A percentile compares a stretch with the other conserved stretches of the same genome.
Evolutionary conservation across 345 rosid species (phyloP).

Genomic region (Chamaenerion angustifolium): DNA sequence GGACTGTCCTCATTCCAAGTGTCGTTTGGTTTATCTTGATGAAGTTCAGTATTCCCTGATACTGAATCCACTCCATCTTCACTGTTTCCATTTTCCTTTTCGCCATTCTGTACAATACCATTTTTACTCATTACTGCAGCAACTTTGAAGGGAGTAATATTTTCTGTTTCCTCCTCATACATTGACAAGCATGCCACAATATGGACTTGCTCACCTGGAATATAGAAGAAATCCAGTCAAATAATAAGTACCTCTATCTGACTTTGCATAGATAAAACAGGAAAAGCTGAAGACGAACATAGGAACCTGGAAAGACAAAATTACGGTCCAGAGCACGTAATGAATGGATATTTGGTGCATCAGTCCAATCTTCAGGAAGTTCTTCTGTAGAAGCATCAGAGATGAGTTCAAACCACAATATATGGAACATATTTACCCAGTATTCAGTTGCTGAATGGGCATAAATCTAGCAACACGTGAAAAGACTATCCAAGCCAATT

Average conservation of each 20-base stretch:
- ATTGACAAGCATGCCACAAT: slow-evolving; percentile 84
- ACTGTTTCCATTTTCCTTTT: slow-evolving; percentile 35
- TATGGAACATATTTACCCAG: not conserved
- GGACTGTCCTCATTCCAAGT: slow-evolving; percentile 39
- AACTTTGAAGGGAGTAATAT: slow-evolving; percentile 83
- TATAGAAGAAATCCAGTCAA: slow-evolving; percentile 12
- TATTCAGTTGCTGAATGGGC: no score
- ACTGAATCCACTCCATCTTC: slow-evolving; percentile 18
- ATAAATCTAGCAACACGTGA: no score
- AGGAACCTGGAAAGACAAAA: slow-evolving; percentile 83
- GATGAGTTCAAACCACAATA: not conserved
- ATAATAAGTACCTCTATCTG: slow-evolving; percentile 5
- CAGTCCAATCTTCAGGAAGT: slow-evolving; percentile 59
- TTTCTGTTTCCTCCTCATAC: slow-evolving; percentile 58
- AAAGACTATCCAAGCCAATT: no score
- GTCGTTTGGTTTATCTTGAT: slow-evolving; percentile 19
- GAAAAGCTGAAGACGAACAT: slow-evolving; percentile 5
- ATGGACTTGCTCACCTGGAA: slow-evolving; percentile 84
- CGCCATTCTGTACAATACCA: slow-evolving; percentile 39
- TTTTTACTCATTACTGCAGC: slow-evolving; percentile 78
- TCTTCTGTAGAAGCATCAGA: slow-evolving; percentile 32
- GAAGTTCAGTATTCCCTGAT: slow-evolving; percentile 31
- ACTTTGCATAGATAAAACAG: not conserved
- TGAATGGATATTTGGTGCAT: slow-evolving; percentile 44
- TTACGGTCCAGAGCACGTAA: slow-evolving; percentile 64